Percentiles rank a stretch among this genome's conserved stretches.
phyloP scores from a whole-genome alignment of 352 stramenopile genomes.

The Pythium myriotylum region DNA sequence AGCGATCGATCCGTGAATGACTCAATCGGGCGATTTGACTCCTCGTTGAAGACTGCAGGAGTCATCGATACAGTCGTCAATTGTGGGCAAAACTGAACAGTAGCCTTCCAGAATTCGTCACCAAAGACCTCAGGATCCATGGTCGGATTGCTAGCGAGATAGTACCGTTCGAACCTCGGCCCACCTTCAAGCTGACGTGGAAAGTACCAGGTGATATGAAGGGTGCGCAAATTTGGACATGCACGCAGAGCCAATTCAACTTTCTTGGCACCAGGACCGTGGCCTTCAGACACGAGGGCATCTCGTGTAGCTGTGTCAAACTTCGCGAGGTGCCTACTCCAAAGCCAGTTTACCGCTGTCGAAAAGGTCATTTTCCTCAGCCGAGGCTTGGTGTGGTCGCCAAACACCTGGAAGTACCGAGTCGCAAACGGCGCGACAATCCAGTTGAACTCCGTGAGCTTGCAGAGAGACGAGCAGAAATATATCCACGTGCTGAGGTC shows the following conservation, averaged over 20 bases:
- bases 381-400: background rate
- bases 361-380: slow-evolving; percentile 1
- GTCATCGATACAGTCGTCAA: background rate
- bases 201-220: too few relatives aligned
- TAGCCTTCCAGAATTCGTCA: slow-evolving; percentile 2
- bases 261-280: too few relatives aligned
- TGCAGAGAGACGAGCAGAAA: background rate
- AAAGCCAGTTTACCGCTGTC: too few relatives aligned
- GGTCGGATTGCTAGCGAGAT: background rate
- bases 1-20: slow-evolving; percentile 20
- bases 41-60: background rate
- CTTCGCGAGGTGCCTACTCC: too few relatives aligned
- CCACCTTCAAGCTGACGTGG: too few relatives aligned
- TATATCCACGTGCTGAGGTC: background rate
- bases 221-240: too few relatives aligned
- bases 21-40: background rate
- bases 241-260: too few relatives aligned
- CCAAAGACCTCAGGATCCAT: slow-evolving; percentile 4
- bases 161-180: too few relatives aligned
- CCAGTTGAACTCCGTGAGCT: slow-evolving; percentile 1
- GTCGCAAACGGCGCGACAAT: slow-evolving; percentile 6
- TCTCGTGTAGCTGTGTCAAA: too few relatives aligned
- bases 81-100: background rate
- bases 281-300: too few relatives aligned
- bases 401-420: slow-evolving; percentile 9